These are phyloP conservation scores for Amanita polypyramis DNA, from an alignment of 768 basidiomycete species.

Conservation along the genomic window DNA sequence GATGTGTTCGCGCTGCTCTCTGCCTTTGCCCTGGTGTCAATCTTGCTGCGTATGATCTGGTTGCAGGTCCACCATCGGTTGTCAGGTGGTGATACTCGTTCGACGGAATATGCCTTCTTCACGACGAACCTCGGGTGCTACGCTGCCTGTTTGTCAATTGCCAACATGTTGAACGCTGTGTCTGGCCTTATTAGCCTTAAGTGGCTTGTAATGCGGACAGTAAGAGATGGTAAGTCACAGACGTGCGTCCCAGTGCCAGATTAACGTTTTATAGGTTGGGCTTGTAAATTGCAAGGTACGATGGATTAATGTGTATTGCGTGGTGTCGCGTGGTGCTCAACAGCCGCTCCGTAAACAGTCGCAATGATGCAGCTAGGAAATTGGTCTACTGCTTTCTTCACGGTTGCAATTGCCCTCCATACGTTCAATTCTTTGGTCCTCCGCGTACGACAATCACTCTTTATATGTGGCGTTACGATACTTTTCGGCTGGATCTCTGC, in stretches of 20 bases:
- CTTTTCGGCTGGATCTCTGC: slow-evolving; percentile 46
- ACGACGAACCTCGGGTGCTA: slow-evolving; percentile 64
- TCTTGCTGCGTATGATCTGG: slow-evolving; percentile 38
- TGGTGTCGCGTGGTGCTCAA: not conserved
- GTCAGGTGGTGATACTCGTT: slow-evolving; percentile 14
- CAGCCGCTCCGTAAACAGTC: slow-evolving; percentile 21
- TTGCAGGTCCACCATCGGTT: slow-evolving; percentile 28
- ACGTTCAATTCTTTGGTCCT: slow-evolving; percentile 59
- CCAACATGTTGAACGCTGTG: slow-evolving; percentile 16
- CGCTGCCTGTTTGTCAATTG: slow-evolving; percentile 49
- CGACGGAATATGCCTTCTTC: slow-evolving; percentile 52
- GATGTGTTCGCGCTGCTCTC: slow-evolving; percentile 46
- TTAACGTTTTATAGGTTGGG: slow-evolving; percentile 22
- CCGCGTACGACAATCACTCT: slow-evolving; percentile 36
- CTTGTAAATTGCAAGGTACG: slow-evolving; percentile 54
- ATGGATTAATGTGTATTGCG: not conserved
- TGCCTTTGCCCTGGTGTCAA: slow-evolving; percentile 38
- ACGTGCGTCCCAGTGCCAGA: not conserved
- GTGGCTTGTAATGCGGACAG: slow-evolving; percentile 18
- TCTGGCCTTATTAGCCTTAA: not conserved
- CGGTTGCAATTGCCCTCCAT: slow-evolving; percentile 52
- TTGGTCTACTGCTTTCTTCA: slow-evolving; percentile 55
- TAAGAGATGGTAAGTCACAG: slow-evolving; percentile 34
- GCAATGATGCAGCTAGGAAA: slow-evolving; percentile 52
- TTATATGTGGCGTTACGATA: slow-evolving; percentile 33